These are phyloP conservation scores for Curvularia eragrostidis DNA, from an alignment of 2,329 filamentous ascomycete genomes.

Conservation along the genomic window DNA sequence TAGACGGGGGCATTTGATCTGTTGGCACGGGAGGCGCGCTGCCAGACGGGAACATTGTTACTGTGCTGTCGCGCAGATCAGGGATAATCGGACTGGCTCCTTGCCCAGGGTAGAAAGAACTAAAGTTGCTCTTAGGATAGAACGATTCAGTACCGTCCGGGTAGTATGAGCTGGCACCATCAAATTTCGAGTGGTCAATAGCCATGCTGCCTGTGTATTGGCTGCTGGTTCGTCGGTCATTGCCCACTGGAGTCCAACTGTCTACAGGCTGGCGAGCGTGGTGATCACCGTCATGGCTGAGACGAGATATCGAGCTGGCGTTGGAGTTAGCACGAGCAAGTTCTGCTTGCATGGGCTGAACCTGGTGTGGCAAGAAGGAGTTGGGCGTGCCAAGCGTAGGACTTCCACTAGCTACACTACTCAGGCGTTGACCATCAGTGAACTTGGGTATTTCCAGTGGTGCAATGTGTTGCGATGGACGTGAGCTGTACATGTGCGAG, in stretches of 20 bases:
- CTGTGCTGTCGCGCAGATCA: slow-evolving; percentile 67
- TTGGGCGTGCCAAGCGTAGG: slow-evolving; percentile 70
- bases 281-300: slow-evolving; percentile 42
- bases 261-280: slow-evolving; percentile 41
- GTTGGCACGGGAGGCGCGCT: slow-evolving; percentile 23
- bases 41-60: slow-evolving; percentile 39
- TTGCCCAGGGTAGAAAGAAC: slow-evolving; percentile 52
- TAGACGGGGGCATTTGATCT: slow-evolving; percentile 29
- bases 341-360: slow-evolving; percentile 49
- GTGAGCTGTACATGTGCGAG: slow-evolving; percentile 59
- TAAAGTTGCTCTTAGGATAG: slow-evolving; percentile 63
- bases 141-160: slow-evolving; percentile 43
- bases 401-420: slow-evolving; percentile 71
- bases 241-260: slow-evolving; percentile 48
- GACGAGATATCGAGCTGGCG: slow-evolving; percentile 43
- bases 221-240: slow-evolving; percentile 51
- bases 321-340: slow-evolving; percentile 48
- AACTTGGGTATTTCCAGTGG: slow-evolving; percentile 62
- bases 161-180: slow-evolving; percentile 62
- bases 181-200: slow-evolving; percentile 53
- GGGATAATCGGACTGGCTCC: slow-evolving; percentile 59
- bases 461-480: slow-evolving; percentile 73
- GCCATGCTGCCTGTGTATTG: slow-evolving; percentile 53
- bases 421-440: slow-evolving; percentile 66
- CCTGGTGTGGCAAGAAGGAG: slow-evolving; percentile 48